Base-by-base conservation (phyloP, 2,329 filamentous ascomycete species). In the Neonectria neomacrospora region DNA sequence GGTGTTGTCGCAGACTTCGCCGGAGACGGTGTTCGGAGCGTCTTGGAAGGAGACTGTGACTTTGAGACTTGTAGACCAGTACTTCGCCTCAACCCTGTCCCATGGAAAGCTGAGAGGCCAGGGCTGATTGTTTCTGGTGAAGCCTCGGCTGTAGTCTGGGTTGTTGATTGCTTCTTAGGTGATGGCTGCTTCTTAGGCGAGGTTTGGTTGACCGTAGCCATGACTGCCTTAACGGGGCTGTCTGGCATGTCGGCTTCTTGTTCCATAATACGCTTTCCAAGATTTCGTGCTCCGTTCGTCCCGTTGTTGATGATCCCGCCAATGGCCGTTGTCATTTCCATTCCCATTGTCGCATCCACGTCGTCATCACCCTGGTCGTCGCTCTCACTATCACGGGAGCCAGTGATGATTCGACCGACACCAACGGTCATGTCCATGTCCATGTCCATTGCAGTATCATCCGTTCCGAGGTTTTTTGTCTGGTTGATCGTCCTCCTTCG, bases 321-420 rank as follows among this genome's bases (percentile, higher is more conserved):
- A 50, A 91, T 80, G 6, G 85, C 86, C 48, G 82, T 82, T 2
- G 90, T 91, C 74, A 91, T 87, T 48, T 91, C 89, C 89, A 92
- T 91, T 1, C 83, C 87, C 74, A 85, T 82, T 20, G 67, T 74
- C 16, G 55, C 62, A 51, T 69, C 71, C 4, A 18, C 58, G 18
- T 67, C 66, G 14, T 79, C 75, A 16, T 74, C 80, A 3, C 80
- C 79, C 14, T 63, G 34, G 67, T 71, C 47, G 47, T 73, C 68
- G 8, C 74, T 74, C 6, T 76, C 73, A n/a, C 75, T 66, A 67
- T 73, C 50, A 62, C 74, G 68, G 41, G 61, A 48, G 6, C 65
- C 69, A 11, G 77, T 66, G 22, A 89, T 67, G 45, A 90, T 88
- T n/a, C 81, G 81, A 12, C 87, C 87, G 28, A 88, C 71, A 0